Base-by-base conservation (phyloP, 768 basidiomycete genomes). In the Hemileccinum rubropunctum region DNA sequence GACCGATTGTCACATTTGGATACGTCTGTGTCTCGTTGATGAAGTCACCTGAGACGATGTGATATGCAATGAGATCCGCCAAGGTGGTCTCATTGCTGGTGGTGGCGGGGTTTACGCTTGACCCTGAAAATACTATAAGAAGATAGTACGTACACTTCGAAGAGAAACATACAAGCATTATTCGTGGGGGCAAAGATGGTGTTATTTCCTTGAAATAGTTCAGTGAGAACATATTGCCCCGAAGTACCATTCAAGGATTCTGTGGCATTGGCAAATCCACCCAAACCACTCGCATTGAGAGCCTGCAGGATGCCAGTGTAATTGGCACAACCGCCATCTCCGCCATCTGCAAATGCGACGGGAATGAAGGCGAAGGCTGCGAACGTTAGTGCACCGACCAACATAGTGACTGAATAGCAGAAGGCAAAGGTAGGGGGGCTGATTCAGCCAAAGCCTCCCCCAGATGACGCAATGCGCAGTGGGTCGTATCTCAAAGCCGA, bases 1-100 rank as follows among this genome's bases (percentile, higher is more conserved):
- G 77, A 2, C 82, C 83, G 47, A 90, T 66, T 0, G 85, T 86
- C 54, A 75, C 72, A 56, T 78, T 80, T 2, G 86, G 84, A 49
- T 69, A 77, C 14, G 67, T 63, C 11, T 69, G 66, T n/a, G 74
- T 70, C 10, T 67, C 52, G 5, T 74, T 70, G 37, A 69, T 50
- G 62, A 82, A 76, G 51, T 80, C 71, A 21, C 82, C 81, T 41
- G 72, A 58, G 8, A 84, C 70, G 52, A 84, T 63, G 62, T 84
- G 83, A 61, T 83, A 84, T 6, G 80, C 69, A 34, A 86, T 53
- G 36, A 79, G 65, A 52, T 81, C 68, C 35, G 78, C 74, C 11
- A 85, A 58, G 18, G 56, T 43, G 14, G 65, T 69, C 4, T 60
- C 30, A 51, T 78, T 70, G 37, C 59, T 54, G 0, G 64, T 66